Percentiles rank a stretch among this genome's conserved stretches.
Evolutionary conservation across 1,139 yeast species (phyloP).

Genomic region (Meyerozyma carpophila): DNA sequence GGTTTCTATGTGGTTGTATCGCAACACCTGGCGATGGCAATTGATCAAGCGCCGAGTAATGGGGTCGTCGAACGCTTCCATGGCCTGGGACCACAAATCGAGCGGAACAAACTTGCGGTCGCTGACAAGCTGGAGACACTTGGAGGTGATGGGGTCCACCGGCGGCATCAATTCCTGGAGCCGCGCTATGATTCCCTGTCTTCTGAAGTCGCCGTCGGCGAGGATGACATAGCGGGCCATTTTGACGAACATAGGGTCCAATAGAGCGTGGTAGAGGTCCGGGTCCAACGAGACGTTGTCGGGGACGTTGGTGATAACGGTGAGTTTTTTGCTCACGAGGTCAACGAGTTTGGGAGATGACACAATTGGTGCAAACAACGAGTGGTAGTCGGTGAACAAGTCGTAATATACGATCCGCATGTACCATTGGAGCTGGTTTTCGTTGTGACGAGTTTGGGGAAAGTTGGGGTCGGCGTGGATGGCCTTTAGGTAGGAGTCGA

Average conservation of each 20-base stretch:
- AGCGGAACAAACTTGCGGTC: conserved; percentile 4
- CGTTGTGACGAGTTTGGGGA: not conserved
- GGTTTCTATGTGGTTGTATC: conserved; percentile 7
- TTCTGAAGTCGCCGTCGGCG: conserved; percentile 10
- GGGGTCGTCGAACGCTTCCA: conserved; percentile 2
- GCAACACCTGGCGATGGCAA: conserved; percentile 1
- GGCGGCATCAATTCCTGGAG: conserved; percentile 3
- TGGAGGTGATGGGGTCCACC: not conserved
- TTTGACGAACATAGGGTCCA: conserved; percentile 5
- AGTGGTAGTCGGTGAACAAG: conserved; percentile 9
- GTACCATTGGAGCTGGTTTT: not conserved
- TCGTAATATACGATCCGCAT: conserved; percentile 9
- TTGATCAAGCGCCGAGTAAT: not conserved
- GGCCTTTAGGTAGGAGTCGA: conserved; percentile 2
- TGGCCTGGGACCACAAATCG: conserved; percentile 2
- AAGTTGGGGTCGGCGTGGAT: not conserved
- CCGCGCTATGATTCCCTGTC: conserved; percentile 4
- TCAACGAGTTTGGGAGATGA: conserved; percentile 7
- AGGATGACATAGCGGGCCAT: conserved; percentile 8
- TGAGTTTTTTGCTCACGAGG: conserved; percentile 10
- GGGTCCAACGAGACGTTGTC: not conserved
- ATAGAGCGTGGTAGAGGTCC: conserved; percentile 1
- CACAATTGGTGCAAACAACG: conserved; percentile 4
- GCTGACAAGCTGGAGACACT: not conserved
- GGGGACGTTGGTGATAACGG: conserved; percentile 2